These are phyloP conservation scores for Pugionium dolabratum DNA, from an alignment of 345 rosid species.

Conservation along the genomic window DNA sequence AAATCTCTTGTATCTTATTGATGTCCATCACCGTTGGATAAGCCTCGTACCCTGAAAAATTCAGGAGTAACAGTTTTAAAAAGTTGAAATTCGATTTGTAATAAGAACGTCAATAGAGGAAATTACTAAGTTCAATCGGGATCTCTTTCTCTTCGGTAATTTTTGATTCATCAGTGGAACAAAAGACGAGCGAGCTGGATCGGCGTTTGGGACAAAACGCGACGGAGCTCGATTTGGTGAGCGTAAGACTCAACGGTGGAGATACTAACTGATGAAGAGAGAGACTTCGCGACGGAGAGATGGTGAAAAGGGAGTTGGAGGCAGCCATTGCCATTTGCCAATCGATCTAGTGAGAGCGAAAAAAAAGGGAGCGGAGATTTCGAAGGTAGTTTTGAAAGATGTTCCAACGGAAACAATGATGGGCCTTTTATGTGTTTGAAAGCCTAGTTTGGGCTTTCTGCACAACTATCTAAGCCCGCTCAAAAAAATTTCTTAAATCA, in stretches of 20 bases:
- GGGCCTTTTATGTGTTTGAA: neutral
- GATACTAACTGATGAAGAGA: slow-evolving; percentile 23
- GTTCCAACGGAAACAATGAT: slow-evolving; percentile 39
- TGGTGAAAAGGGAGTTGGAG: slow-evolving; percentile 39
- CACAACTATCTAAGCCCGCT: neutral
- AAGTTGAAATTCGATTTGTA: neutral
- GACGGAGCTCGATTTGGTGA: slow-evolving; percentile 34
- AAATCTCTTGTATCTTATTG: slow-evolving; percentile 81
- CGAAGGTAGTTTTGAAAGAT: slow-evolving; percentile 27
- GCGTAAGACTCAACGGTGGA: neutral
- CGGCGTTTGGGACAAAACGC: slow-evolving; percentile 27
- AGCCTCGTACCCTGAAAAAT: slow-evolving; percentile 38
- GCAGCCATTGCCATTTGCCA: slow-evolving; percentile 35
- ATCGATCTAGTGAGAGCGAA: slow-evolving; percentile 29
- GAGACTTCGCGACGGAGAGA: slow-evolving; percentile 19
- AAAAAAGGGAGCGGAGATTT: slow-evolving; percentile 27
- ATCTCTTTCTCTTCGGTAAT: slow-evolving; percentile 24
- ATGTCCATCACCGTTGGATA: slow-evolving; percentile 74
- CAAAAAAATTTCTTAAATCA: too few species aligned
- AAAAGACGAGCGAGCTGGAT: slow-evolving; percentile 33
- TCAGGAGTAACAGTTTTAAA: neutral
- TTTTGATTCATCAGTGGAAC: slow-evolving; percentile 19
- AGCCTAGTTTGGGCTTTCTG: neutral
- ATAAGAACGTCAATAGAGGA: neutral
- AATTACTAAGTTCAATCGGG: slow-evolving; percentile 41